Base-by-base conservation (phyloP, 1,139 yeast genomes). In the Nematodospora anomalae region DNA sequence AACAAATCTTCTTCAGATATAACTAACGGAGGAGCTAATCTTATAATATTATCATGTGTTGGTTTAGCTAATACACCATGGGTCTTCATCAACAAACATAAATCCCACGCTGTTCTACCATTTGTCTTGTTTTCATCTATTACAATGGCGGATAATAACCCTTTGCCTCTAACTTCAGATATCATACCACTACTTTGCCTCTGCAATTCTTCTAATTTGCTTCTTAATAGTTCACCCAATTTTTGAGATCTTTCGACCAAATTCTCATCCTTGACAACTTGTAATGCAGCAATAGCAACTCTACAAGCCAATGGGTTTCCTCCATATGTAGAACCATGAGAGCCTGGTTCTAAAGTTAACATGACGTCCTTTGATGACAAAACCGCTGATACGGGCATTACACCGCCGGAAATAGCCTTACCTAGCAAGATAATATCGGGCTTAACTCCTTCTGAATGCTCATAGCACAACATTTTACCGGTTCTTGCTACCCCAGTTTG, bases 401-500 rank as follows among this genome's bases (percentile, higher is more conserved):
- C 90, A 64, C 98, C 98, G 42, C 98, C 97, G 28, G 95, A 83
- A 49, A 90, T 79, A 44, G 97, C 98, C 69, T 90, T 90, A 54
- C 97, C 97, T 50, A 90, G 76, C 36, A 89, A 69, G 12, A 92
- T 80, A 46, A 90, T 71, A 64, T 90, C 97, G 36, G 98, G 97
- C 52, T 74, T 77, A 49, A 89, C 87, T 47, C 76, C 77, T 49
- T 68, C 68, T 45, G 83, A 82, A 67, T 92, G 97, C 67, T 90
- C 95, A 65, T 82, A 83, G 60, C 96, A 88, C 46, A 90, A 75
- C 77, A 90, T 76, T 69, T 86, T 87, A 55, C 97, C 97, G 25
- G 97, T 92, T 74, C 98, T 83, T 38, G 96, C 97, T 59, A 90
- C 79, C 64, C 98, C 97, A 23, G 98, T 90, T 70, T 90, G 97